Evolutionary conservation across 2,329 filamentous ascomycete genomes (phyloP), one percentile per base, ranked within the genome.

Genomic region (Aspergillus quadricinctus): DNA sequence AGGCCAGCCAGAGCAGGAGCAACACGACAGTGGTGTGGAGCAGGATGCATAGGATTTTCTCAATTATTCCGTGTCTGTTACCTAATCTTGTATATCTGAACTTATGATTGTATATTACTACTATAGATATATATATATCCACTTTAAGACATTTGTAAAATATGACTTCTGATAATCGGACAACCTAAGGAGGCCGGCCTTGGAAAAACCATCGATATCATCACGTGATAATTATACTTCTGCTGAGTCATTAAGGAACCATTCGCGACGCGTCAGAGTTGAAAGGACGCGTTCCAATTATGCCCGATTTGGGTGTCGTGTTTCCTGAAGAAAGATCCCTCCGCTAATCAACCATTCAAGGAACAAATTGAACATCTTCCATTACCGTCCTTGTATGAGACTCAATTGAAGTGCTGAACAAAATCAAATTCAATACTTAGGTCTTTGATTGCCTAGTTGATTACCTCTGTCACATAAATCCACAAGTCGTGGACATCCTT

Each of bases 231-330:
- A 4, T 4, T 5, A 11, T 10, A 8, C 4, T 11, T 25, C 2
- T 31, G 48, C 60, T 64, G 64, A 61, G 52, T 67, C 64, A 70
- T 53, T 58, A 51, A 21, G 59, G 19, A 4, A 25, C 23, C 23
- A 46, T 11, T 6, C 57, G 56, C 55, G 23, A 54, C 61, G 56
- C 59, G 58, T 59, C 21, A 49, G 48, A 10, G 4, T 14, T 21
- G 23, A 8, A 23, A 23, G 28, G 50, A 66, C 71, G 69, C 69
- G 69, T 66, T 64, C 48, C 61, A 72, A 72, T 72, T 68, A 59
- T 70, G 57, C 70, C 70, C 28, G 52, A 71, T 72, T 59, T 55
- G 66, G 69, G 64, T 49, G 54, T 50, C 68, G 65, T 61, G 64
- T 63, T 56, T 43, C 45, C 43, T 45, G 50, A 52, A 56, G 57